Conservation (phyloP, 495 filamentous ascomycete species). For the Penicillium coffeae region DNA sequence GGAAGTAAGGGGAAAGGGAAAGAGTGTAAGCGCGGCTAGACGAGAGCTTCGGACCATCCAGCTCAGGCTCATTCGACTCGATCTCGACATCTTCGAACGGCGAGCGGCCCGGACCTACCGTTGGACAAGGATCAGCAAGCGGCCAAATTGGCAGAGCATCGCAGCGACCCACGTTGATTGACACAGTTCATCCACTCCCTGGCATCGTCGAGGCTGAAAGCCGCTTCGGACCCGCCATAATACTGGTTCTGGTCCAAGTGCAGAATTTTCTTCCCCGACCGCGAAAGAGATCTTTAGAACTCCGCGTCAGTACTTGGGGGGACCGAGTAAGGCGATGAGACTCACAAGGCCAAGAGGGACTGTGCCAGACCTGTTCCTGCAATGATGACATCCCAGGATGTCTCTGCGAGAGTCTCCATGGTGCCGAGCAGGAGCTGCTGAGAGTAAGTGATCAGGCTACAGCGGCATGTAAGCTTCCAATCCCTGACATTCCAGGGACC, state of each 20-base stretch:
- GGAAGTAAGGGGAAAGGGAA: conserved; percentile 77
- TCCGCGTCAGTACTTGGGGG: conserved; percentile 51
- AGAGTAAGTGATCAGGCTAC: conserved; percentile 23
- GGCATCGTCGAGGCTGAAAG: conserved; percentile 80
- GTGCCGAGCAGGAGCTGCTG: conserved; percentile 20
- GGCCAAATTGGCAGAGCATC: conserved; percentile 1
- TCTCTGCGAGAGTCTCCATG: conserved; percentile 80
- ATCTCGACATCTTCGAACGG: conserved; percentile 41
- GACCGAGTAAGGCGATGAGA: conserved; percentile 17
- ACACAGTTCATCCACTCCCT: conserved; percentile 63
- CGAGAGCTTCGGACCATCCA: conserved; percentile 39
- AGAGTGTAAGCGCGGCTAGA: conserved; percentile 78
- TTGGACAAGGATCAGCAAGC: conserved; percentile 22
- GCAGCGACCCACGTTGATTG: conserved; percentile 39
- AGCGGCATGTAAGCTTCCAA: conserved; percentile 5
- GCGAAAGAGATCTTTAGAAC: conserved; percentile 70
- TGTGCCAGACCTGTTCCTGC: conserved; percentile 84
- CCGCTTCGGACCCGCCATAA: conserved; percentile 84
- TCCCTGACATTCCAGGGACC: background rate
- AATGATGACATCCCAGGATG: conserved; percentile 88
- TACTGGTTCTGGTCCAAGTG: conserved; percentile 84
- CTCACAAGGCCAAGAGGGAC: conserved; percentile 91
- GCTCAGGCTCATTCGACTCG: conserved; percentile 11
- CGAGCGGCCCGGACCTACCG: conserved; percentile 30
- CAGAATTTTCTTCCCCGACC: conserved; percentile 85